Evolutionary conservation across 2,329 filamentous ascomycete genomes (phyloP).

Genomic region (Penicillium sp.): DNA sequence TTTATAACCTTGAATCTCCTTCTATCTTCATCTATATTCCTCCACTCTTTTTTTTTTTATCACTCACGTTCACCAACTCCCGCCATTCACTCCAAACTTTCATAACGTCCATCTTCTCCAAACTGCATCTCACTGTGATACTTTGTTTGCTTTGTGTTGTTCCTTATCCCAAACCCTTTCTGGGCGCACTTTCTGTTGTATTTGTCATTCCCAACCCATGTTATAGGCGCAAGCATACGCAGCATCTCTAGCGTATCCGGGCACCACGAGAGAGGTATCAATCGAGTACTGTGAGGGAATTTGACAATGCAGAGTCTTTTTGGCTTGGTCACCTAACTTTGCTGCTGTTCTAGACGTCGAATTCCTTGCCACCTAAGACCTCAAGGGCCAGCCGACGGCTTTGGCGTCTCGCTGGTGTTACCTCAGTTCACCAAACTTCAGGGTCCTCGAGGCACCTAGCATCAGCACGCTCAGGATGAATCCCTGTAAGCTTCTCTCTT

Average conservation of each 20-base stretch:
- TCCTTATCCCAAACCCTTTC: neutral
- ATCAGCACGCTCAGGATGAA: constrained; percentile 27
- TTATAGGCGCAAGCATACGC: neutral
- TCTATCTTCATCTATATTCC: neutral
- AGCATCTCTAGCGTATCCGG: neutral
- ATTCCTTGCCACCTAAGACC: constrained; percentile 16
- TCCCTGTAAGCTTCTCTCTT: constrained; percentile 20
- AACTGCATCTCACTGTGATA: neutral
- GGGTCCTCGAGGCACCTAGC: constrained; percentile 24
- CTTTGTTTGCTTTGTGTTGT: neutral
- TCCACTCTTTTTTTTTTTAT: constrained; percentile 6
- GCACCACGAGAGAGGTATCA: constrained; percentile 3
- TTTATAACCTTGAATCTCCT: constrained; percentile 1
- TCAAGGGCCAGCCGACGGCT: constrained; percentile 17
- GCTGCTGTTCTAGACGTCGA: constrained; percentile 14
- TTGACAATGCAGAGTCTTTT: neutral
- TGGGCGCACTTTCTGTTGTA: neutral
- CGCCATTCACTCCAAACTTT: neutral
- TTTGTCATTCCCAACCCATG: neutral
- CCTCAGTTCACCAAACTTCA: constrained; percentile 21
- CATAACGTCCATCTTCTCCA: neutral
- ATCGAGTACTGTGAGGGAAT: constrained; percentile 13
- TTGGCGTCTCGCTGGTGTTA: constrained; percentile 26
- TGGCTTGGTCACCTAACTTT: constrained; percentile 17
- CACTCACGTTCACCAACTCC: constrained; percentile 9